Evolutionary conservation across 2,329 filamentous ascomycete genomes (phyloP).

Genomic region (Colletotrichum sp.): DNA sequence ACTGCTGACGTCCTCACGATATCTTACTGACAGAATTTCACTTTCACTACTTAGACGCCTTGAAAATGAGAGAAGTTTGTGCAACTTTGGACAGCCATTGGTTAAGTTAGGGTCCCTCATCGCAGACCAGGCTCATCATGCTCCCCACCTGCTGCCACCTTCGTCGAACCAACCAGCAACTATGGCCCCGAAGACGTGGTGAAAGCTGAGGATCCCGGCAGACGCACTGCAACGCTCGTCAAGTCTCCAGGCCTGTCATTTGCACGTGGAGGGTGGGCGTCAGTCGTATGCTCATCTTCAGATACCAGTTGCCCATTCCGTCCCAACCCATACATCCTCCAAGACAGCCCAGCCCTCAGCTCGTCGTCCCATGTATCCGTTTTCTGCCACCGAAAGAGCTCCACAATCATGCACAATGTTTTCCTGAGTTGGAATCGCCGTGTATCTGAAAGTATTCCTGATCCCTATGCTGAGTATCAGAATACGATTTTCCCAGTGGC

Average conservation of each 20-base stretch:
- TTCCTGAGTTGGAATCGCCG: background rate
- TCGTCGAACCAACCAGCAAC: background rate
- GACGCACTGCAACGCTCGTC: background rate
- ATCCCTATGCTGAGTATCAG: background rate
- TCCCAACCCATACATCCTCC: background rate
- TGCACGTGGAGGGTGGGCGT: background rate
- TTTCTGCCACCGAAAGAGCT: background rate
- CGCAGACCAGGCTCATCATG: background rate
- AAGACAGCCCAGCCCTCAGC: background rate
- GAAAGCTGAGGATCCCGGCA: background rate
- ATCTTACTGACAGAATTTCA: background rate
- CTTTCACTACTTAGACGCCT: background rate
- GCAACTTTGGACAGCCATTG: background rate
- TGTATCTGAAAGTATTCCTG: background rate
- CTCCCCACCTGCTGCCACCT: background rate
- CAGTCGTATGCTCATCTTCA: background rate
- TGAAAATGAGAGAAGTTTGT: background rate
- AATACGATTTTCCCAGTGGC: fast-evolving
- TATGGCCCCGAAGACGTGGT: background rate
- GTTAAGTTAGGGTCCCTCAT: background rate
- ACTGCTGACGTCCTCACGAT: background rate
- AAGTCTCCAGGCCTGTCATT: background rate
- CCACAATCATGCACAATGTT: background rate
- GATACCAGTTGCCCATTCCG: background rate
- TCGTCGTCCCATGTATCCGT: background rate